A percentile compares a stretch with the other conserved stretches of the same genome.
Conservation (phyloP, 2,329 filamentous ascomycete species). For the Pseudocercospora fuligena region DNA sequence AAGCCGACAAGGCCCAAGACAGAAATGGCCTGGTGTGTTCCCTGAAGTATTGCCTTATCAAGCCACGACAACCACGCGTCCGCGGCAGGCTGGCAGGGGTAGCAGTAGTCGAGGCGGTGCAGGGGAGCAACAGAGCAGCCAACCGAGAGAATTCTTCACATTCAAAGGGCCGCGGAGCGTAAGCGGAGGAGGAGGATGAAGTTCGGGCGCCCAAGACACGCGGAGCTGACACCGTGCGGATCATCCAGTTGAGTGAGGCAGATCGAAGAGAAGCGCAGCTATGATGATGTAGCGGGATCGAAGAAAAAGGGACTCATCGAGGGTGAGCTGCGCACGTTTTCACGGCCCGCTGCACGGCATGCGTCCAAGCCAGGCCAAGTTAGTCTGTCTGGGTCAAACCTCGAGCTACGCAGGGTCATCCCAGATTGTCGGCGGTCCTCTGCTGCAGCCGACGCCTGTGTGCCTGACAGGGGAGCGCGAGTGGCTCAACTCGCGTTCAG, state of each 20-base stretch:
- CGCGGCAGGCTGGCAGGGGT: background rate
- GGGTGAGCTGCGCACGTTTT: conserved; percentile 13
- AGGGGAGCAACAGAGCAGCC: conserved; percentile 2
- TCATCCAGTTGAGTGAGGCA: background rate
- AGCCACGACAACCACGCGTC: conserved; percentile 7
- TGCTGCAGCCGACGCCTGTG: conserved; percentile 11
- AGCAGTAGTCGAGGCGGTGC: conserved; percentile 1
- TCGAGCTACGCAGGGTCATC: conserved; percentile 15
- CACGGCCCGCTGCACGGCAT: conserved; percentile 14
- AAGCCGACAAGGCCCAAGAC: background rate
- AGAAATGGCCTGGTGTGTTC: background rate
- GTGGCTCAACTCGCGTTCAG: conserved; percentile 5
- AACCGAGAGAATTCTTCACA: background rate
- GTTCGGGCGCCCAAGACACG: background rate
- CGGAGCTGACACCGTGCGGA: conserved; percentile 8
- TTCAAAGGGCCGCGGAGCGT: conserved; percentile 3
- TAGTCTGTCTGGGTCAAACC: background rate
- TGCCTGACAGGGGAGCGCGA: conserved; percentile 15
- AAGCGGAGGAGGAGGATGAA: background rate
- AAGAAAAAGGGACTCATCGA: conserved; percentile 15
- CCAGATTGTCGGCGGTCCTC: conserved; percentile 11
- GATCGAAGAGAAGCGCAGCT: conserved; percentile 13
- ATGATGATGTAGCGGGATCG: conserved; percentile 12
- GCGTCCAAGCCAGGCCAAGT: background rate
- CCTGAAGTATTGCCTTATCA: conserved; percentile 1